Percentiles rank a stretch among this genome's conserved stretches.
Evolutionary conservation across 1,284 basidiomycete genomes (phyloP).

Genomic region (Kalmanozyma brasiliensis): DNA sequence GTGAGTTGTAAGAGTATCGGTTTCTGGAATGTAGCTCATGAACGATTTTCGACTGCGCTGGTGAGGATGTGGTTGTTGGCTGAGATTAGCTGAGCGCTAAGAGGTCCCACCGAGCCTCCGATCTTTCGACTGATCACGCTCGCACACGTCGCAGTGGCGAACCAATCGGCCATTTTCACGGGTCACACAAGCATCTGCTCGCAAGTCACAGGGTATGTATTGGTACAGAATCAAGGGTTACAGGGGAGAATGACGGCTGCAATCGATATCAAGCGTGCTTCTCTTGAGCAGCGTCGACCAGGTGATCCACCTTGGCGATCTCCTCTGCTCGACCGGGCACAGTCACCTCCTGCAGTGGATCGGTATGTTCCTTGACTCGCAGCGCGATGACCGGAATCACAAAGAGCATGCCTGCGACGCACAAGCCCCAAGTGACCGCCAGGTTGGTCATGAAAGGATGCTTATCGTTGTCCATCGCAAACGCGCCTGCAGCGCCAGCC

Average conservation of each 20-base stretch:
- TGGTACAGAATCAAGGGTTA: constrained; percentile 1
- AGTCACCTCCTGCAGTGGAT: constrained; percentile 46
- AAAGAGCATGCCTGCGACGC: constrained; percentile 51
- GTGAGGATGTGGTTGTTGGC: too few species aligned
- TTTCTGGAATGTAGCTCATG: too few species aligned
- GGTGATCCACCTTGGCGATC: constrained; percentile 28
- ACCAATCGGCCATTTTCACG: constrained; percentile 8
- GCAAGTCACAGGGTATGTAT: constrained; percentile 6
- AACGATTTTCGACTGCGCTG: too few species aligned
- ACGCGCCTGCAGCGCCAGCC: constrained; percentile 56
- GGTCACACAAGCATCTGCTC: background rate
- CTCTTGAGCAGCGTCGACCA: constrained; percentile 14
- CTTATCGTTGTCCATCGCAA: constrained; percentile 50
- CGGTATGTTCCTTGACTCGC: constrained; percentile 54
- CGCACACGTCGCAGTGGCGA: too few species aligned
- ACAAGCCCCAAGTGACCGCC: constrained; percentile 58
- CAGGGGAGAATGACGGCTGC: too few species aligned
- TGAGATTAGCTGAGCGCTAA: too few species aligned
- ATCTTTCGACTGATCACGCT: too few species aligned
- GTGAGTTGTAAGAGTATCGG: background rate
- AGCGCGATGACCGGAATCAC: constrained; percentile 51
- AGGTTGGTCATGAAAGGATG: constrained; percentile 58
- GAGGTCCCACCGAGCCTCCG: too few species aligned
- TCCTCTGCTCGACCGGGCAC: constrained; percentile 55
- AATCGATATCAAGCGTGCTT: constrained; percentile 12